Evolutionary conservation across 2,329 filamentous ascomycete species (phyloP), one percentile per base, ranked within the genome.

Genomic region (Penicillium sp.): DNA sequence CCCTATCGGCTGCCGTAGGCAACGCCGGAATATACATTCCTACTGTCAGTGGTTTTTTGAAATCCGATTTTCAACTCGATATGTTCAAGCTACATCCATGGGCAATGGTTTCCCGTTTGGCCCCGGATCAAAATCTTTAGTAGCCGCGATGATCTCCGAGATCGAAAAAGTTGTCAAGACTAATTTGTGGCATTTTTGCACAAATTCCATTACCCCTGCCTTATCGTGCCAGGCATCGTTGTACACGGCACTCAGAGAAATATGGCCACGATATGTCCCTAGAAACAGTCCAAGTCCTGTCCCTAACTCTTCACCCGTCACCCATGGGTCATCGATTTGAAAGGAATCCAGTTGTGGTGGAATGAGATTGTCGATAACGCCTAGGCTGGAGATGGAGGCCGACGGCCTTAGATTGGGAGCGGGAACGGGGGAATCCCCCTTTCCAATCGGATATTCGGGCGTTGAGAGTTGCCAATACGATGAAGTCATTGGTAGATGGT

Each of bases 231-330:
- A 79, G 0, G 75, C 75, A 51, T 78, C 72, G 51, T 79, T 79
- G 23, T 73, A 79, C 5, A 70, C 75, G 8, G 66, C 71, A 45
- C 75, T 79, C 18, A 79, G 54, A 0, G 62, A 68, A 39, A 79
- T n/a, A 29, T 60, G 54, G 0, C 70, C 73, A 3, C 66, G 61
- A 49, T 70, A 79, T 0, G 71, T 77, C 0, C 72, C 75, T 16
- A 79, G 54, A 33, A 76, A 79, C n/a, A 79, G n/a, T 0, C 64
- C 66, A 7, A 67, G 36, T n/a, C 61, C 64, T 64, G 73, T 79
- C 0, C 75, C 68, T 2, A 79, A 62, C 51, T 79, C 77, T 51
- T 80, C 77, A 0, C 77, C 77, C 0, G 76, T 78, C 0, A 79
- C 76, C 77, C 78, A 79, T 0, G 76, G 75, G 11, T 74, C 59